Evolutionary conservation across 78 protist genomes (phyloP).

Genomic region (Dictyostelium firmibasis): DNA sequence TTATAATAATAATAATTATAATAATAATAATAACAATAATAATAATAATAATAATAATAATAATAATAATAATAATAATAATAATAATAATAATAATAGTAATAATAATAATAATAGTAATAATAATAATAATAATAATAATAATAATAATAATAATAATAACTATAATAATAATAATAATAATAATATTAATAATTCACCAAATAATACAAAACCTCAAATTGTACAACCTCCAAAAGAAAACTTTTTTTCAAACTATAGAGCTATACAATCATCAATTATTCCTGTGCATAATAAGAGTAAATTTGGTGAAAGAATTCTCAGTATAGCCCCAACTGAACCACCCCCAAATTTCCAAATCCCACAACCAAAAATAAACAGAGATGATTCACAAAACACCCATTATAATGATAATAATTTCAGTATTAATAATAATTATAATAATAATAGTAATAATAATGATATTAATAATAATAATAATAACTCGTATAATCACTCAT

Average conservation of each 20-base stretch:
- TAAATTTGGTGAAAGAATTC: slow-evolving; percentile 58
- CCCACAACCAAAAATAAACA: not conserved
- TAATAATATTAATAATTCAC: not conserved
- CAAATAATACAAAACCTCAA: not conserved
- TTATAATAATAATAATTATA: no score
- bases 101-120: no score
- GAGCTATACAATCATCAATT: not conserved
- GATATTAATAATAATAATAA: not conserved
- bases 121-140: no score
- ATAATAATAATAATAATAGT: no score
- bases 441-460: not conserved
- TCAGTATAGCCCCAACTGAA: not conserved
- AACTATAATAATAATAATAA: no score
- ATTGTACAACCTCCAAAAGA: slow-evolving; percentile 25
- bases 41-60: no score
- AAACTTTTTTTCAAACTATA: slow-evolving; percentile 12
- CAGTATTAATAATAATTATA: not conserved
- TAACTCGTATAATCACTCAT: not conserved
- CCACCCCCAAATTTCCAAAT: slow-evolving; percentile 21
- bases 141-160: no score
- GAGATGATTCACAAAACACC: not conserved
- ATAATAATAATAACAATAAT: no score
- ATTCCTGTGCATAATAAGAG: not conserved
- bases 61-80: no score
- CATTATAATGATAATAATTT: not conserved